Base-by-base conservation (phyloP, 2,329 filamentous ascomycete genomes). In the Alternaria triticina region DNA sequence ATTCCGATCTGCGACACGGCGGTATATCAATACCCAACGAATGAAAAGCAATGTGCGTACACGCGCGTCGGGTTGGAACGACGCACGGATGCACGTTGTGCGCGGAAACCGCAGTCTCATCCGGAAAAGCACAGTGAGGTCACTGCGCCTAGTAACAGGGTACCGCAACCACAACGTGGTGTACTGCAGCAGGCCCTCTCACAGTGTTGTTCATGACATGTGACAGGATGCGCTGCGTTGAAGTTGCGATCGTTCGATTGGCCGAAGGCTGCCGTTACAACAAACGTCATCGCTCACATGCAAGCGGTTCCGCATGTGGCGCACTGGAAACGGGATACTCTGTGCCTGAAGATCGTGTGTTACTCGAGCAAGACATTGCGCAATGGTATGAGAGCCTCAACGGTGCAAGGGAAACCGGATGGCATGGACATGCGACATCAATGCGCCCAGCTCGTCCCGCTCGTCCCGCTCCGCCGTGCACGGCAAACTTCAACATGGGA, bases 301-400 rank as follows among this genome's bases (percentile, higher is more conserved):
- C 54, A 23, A 55, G 59, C 61, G 61, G 61, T 62, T 64, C 63
- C 61, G 61, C 65, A 64, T 64, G 46, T 64, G 44, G 62, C 46
- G 60, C 30, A 59, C 46, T 36, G 27, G 62, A 50, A 45, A 59
- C 45, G 57, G 20, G 46, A 36, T 56, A 54, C 45, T 54, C 33
- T 56, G 65, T 70, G 61, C 59, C 58, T 68, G 65, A 66, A 62
- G 58, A 68, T 66, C 54, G 33, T 22, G 13, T 20, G 5, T 51
- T 23, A 22, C 33, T 55, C 45, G 45, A 55, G 28, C 25, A 44
- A n/a, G 27, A 54, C 22, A 46, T 33, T 30, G 43, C 36, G 23
- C 25, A 25, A 59, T 9, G 28, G 2, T 28, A 22, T n/a, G 45
- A 54, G 45, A 54, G 25, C 8, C 44, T 30, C 30, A 17, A 43